Conservation (phyloP, 345 rosid species). For the Citrus inodora region DNA sequence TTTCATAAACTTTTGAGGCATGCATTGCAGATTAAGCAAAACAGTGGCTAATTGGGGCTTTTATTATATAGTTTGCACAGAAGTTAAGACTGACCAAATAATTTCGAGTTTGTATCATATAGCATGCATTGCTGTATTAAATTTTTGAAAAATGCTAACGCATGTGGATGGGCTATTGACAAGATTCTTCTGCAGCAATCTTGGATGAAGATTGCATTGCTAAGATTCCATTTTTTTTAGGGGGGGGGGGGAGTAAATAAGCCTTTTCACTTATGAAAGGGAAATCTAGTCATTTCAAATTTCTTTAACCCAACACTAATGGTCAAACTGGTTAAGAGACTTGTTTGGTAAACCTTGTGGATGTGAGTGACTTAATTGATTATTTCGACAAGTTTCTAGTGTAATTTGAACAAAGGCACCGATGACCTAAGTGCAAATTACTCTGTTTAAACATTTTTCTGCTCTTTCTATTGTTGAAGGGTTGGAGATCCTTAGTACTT, state of each 20-base stretch:
- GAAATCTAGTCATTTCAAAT: background rate
- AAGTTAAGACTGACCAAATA: background rate
- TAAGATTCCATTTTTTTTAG: background rate
- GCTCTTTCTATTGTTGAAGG: background rate
- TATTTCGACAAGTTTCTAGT: background rate
- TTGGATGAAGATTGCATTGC: background rate
- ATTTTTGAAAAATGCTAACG: background rate
- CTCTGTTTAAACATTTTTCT: background rate
- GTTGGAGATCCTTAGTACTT: background rate
- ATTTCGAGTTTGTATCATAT: background rate
- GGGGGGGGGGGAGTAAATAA: background rate
- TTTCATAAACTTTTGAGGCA: background rate
- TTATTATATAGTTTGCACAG: background rate
- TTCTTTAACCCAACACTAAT: background rate
- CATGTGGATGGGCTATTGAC: background rate
- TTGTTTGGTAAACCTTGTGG: background rate
- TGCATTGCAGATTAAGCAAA: background rate
- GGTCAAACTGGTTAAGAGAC: background rate
- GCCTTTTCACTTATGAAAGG: background rate
- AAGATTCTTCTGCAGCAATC: background rate
- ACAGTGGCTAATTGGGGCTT: background rate
- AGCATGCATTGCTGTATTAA: background rate
- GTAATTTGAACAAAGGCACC: background rate
- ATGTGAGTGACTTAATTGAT: background rate
- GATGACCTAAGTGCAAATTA: background rate